Percentiles rank a stretch among this genome's conserved stretches.
Evolutionary conservation across 2,329 filamentous ascomycete species (phyloP).

Genomic region (Ceratocystis cubensis): DNA sequence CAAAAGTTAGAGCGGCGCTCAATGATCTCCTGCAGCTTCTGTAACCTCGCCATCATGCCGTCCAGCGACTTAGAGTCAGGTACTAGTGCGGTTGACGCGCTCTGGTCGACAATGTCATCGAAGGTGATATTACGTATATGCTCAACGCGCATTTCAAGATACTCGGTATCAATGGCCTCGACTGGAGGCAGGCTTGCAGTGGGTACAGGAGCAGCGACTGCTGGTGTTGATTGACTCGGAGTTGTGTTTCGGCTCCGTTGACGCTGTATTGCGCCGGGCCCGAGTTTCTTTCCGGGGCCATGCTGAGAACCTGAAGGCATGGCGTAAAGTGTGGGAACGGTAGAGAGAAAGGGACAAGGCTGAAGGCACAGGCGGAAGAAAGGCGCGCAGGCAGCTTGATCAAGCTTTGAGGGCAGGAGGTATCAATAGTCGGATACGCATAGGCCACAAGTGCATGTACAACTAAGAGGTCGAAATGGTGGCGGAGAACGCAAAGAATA

Average conservation of each 20-base stretch:
- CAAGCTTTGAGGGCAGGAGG: not conserved
- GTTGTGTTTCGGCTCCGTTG: conserved; percentile 69
- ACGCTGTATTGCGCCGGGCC: conserved; percentile 46
- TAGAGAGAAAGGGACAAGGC: not conserved
- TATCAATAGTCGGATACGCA: not conserved
- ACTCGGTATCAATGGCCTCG: conserved; percentile 47
- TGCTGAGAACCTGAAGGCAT: conserved; percentile 51
- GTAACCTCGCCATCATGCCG: conserved; percentile 50
- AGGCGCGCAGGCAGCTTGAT: no score
- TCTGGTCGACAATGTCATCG: conserved; percentile 57
- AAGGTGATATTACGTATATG: conserved; percentile 48
- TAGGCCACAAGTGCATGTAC: not conserved
- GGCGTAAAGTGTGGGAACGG: conserved; percentile 20
- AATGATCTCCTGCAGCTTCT: conserved; percentile 52
- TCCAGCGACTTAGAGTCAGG: conserved; percentile 53
- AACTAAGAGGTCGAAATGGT: not conserved
- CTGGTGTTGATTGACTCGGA: conserved; percentile 39
- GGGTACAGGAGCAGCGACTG: conserved; percentile 25
- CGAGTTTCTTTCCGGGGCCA: conserved; percentile 53
- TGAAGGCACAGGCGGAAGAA: not conserved
- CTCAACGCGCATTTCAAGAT: conserved; percentile 51
- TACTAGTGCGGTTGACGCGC: conserved; percentile 43
- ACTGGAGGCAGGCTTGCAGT: conserved; percentile 43
- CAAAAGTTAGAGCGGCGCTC: conserved; percentile 55
- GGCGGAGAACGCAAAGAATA: not conserved